Evolutionary conservation across 371 early-diverging fungal species (phyloP).

Genomic region (Rhizopus delemar): DNA sequence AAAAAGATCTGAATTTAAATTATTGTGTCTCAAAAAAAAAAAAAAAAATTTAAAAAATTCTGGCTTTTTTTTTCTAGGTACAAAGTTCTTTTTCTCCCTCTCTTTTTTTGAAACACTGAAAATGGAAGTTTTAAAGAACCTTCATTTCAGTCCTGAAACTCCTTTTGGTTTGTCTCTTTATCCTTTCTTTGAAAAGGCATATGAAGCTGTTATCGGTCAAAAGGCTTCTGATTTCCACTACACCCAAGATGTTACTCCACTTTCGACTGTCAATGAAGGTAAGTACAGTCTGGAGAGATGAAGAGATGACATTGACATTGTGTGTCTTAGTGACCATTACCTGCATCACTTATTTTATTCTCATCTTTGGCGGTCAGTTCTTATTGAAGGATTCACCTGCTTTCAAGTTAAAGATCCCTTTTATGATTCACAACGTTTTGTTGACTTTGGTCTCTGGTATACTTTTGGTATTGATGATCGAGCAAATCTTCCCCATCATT

Average conservation of each 20-base stretch:
- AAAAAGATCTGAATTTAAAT: no score
- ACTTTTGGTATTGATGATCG: conserved; percentile 67
- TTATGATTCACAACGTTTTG: conserved; percentile 75
- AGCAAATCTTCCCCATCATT: conserved; percentile 70
- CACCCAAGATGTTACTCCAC: conserved; percentile 61
- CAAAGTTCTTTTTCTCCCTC: conserved; percentile 4
- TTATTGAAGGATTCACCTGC: conserved; percentile 66
- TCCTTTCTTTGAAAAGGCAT: conserved; percentile 51
- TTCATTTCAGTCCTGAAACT: conserved; percentile 52
- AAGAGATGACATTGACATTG: neutral
- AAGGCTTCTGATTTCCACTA: conserved; percentile 56
- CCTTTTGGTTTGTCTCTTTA: conserved; percentile 60
- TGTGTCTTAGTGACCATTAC: conserved; percentile 44
- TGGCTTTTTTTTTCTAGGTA: neutral
- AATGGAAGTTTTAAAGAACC: conserved; percentile 35
- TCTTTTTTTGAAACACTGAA: conserved; percentile 2
- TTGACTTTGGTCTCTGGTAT: conserved; percentile 68
- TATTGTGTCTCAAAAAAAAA: no score
- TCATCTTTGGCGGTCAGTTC: conserved; percentile 74
- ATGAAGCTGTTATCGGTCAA: conserved; percentile 48
- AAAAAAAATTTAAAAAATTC: no score
- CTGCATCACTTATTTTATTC: conserved; percentile 62
- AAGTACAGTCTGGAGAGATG: conserved; percentile 3
- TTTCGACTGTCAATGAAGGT: conserved; percentile 66
- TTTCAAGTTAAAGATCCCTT: conserved; percentile 65